These are phyloP conservation scores for Boletus rex-veris DNA, from an alignment of 768 basidiomycete species.

Conservation along the genomic window DNA sequence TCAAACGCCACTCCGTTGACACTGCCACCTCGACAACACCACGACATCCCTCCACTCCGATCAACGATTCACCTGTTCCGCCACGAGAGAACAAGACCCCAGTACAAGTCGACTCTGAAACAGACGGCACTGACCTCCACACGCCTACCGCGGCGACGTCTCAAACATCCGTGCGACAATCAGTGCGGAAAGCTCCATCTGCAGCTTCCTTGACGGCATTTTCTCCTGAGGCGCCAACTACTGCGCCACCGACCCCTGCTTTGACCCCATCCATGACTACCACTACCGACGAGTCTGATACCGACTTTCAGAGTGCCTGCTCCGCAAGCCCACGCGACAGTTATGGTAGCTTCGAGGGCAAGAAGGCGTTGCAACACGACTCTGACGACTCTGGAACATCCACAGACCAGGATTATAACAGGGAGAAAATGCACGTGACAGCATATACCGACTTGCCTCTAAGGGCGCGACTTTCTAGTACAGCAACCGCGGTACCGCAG, in stretches of 20 bases:
- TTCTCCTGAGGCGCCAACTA: slow-evolving; percentile 19
- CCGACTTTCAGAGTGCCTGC: slow-evolving; percentile 86
- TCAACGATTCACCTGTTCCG: slow-evolving; percentile 25
- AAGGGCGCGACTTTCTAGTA: slow-evolving; percentile 56
- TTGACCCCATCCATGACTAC: slow-evolving; percentile 33
- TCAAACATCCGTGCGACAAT: slow-evolving; percentile 5
- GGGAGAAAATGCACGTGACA: slow-evolving; percentile 27
- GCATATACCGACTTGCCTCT: slow-evolving; percentile 35
- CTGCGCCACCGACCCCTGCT: slow-evolving; percentile 35
- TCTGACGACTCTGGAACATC: slow-evolving; percentile 32
- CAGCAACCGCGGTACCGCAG: slow-evolving; percentile 48
- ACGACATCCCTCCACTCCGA: slow-evolving; percentile 24
- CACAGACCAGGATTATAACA: slow-evolving; percentile 31
- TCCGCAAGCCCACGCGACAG: slow-evolving; percentile 71
- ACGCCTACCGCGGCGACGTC: slow-evolving; percentile 33
- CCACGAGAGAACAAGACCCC: slow-evolving; percentile 34
- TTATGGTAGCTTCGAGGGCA: slow-evolving; percentile 46
- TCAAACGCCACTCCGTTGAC: slow-evolving; percentile 25
- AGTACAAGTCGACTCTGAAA: slow-evolving; percentile 41
- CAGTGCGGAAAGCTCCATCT: slow-evolving; percentile 35
- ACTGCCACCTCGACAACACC: slow-evolving; percentile 26
- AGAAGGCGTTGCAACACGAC: slow-evolving; percentile 19
- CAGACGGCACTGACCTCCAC: slow-evolving; percentile 17
- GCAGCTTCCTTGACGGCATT: slow-evolving; percentile 29
- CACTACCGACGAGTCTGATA: slow-evolving; percentile 72